Percentiles rank a stretch among this genome's conserved stretches.
phyloP scores from a whole-genome alignment of 1,284 basidiomycete genomes.

The Lentinus polychrous region DNA sequence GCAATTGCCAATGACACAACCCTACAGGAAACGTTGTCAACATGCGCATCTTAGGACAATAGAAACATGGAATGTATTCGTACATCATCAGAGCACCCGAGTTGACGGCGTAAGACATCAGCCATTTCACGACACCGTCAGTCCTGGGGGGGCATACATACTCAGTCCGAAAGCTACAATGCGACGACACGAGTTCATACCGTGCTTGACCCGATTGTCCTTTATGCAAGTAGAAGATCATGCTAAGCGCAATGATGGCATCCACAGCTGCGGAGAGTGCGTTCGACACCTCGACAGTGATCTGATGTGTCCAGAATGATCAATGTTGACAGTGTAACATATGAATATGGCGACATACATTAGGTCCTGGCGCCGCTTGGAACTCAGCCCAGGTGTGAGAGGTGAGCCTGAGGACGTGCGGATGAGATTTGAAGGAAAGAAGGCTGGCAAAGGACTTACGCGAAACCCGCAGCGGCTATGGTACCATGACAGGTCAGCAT shows the following conservation, averaged over 20 bases:
- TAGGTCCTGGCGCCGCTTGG: neutral
- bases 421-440: neutral
- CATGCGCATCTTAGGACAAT: too few species aligned
- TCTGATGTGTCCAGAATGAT: neutral
- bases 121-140: neutral
- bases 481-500: neutral
- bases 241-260: neutral
- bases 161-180: too few species aligned
- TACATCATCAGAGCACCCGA: conserved; percentile 3
- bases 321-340: too few species aligned
- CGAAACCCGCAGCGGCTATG: neutral
- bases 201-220: neutral
- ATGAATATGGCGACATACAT: neutral
- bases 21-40: neutral
- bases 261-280: conserved; percentile 2
- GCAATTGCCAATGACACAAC: neutral
- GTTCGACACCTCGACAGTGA: neutral
- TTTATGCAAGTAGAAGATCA: conserved; percentile 1
- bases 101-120: conserved; percentile 5
- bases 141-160: neutral
- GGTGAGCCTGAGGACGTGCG: neutral
- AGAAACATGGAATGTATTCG: too few species aligned
- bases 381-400: conserved; percentile 1
- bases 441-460: neutral
- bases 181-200: neutral